Conservation (phyloP, 495 filamentous ascomycete species). For the Rusavskia elegans region DNA sequence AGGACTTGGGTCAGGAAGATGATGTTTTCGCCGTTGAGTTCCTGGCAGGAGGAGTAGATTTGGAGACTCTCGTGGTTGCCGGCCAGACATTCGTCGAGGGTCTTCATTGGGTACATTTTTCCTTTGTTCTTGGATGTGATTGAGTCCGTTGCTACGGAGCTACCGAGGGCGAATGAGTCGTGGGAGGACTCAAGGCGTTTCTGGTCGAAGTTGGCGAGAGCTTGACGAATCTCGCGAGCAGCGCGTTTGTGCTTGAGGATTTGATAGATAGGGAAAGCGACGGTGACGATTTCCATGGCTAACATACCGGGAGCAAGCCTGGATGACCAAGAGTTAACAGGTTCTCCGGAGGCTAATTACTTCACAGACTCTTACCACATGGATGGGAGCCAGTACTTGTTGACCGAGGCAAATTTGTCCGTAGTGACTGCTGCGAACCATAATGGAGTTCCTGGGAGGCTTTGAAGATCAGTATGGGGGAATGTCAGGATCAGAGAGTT, state of each 20-base stretch:
- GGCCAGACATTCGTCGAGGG: conserved; percentile 38
- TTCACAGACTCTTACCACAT: conserved; percentile 27
- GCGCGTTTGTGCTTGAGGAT: conserved; percentile 20
- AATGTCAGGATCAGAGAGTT: not conserved
- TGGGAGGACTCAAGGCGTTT: conserved; percentile 17
- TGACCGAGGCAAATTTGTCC: conserved; percentile 34
- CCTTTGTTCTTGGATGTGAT: conserved; percentile 11
- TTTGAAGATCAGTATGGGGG: conserved; percentile 11
- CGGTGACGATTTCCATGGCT: conserved; percentile 34
- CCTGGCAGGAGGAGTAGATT: conserved; percentile 40
- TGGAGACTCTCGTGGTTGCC: conserved; percentile 39
- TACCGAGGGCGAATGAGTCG: conserved; percentile 12
- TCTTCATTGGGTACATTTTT: conserved; percentile 37
- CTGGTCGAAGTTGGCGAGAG: conserved; percentile 23
- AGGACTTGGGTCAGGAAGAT: conserved; percentile 42
- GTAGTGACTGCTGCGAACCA: conserved; percentile 47
- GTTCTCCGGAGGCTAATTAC: not conserved
- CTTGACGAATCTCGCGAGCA: conserved; percentile 17
- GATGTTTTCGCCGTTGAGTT: conserved; percentile 54
- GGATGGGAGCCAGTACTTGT: conserved; percentile 34
- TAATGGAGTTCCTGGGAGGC: conserved; percentile 46
- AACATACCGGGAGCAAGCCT: conserved; percentile 38
- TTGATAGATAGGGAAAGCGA: conserved; percentile 40
- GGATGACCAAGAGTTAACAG: not conserved
- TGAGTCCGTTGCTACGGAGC: conserved; percentile 16